These are phyloP conservation scores for Epichloe gansuensis DNA, from an alignment of 2,329 filamentous ascomycete genomes.

Conservation along the genomic window DNA sequence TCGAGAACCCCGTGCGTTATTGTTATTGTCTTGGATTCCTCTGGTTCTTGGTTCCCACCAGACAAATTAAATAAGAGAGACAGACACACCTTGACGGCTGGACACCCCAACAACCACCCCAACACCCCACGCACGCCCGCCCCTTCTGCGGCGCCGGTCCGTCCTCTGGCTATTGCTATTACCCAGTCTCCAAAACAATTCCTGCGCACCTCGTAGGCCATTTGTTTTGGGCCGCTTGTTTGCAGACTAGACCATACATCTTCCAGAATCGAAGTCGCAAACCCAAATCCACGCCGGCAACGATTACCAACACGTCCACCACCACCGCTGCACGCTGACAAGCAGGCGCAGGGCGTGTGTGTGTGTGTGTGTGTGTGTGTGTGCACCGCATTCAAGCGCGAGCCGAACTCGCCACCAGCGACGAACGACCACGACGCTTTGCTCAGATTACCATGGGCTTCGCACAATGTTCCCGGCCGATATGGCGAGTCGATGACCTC, in stretches of 20 bases:
- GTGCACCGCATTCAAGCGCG: neutral
- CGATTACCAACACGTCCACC: neutral
- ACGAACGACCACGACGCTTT: constrained; percentile 6
- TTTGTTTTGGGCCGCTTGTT: neutral
- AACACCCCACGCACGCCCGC: neutral
- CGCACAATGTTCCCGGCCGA: constrained; percentile 42
- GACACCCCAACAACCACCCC: neutral
- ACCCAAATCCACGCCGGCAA: neutral
- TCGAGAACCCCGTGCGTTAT: neutral
- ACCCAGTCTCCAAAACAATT: neutral
- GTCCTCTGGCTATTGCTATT: neutral
- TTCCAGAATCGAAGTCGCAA: neutral
- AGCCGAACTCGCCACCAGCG: neutral
- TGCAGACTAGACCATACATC: neutral
- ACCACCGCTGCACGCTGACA: constrained; percentile 1
- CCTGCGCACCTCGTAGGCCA: neutral
- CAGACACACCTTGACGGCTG: neutral
- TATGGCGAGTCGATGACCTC: constrained; percentile 55
- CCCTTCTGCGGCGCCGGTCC: neutral
- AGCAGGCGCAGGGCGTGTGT: constrained; percentile 1
- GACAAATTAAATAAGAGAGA: neutral
- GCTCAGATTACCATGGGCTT: constrained; percentile 28
- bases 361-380: neutral
- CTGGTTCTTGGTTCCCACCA: neutral
- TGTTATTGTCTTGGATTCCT: neutral